Evolutionary conservation across 805 yeast species (phyloP), one percentile per base, ranked within the genome.

Genomic region (Teunomyces kruisii): DNA sequence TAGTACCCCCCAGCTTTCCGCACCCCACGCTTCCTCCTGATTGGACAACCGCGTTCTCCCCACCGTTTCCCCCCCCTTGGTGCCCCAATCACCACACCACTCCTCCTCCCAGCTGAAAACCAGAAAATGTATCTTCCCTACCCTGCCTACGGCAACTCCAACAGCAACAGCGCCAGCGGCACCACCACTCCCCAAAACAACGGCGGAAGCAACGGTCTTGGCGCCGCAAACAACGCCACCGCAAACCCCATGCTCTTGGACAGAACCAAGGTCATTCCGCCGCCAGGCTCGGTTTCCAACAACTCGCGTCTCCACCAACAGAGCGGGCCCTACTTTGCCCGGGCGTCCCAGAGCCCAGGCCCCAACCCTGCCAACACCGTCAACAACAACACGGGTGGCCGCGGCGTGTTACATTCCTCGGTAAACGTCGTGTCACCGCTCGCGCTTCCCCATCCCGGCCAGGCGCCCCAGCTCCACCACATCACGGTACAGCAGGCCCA

Each of bases 71-170:
- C 22, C 3, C 22, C 22, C 22, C 22, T 36, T 19, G 12, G 10
- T n/a, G n/a, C n/a, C 39, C 17, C 4, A 24, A 16, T 16, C 36
- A 15, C 22, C 17, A 14, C 17, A 30, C 32, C 32, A 30, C 16
- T 3, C 24, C 36, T 6, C 9, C 15, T 8, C 36, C 5, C 28
- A 6, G 6, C 28, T 26, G 26, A n/a, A n/a, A n/a, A 28, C 41
- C 31, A 26, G 10, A 8, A 17, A n/a, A 45, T 45, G 48, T 45
- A 45, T 31, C 45, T 30, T 36, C 45, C 48, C 15, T 42, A 41
- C 16, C 41, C 47, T 15, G 36, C 33, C 13, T 42, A 45, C 42
- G 43, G 40, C 24, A 44, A 31, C 41, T 15, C 40, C 32, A 30
- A n/a, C 43, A 46, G 28, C 43, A 42, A 13, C 42, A 42, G 13